A percentile compares a stretch with the other conserved stretches of the same genome.
phyloP scores from a whole-genome alignment of 2,329 filamentous ascomycete genomes.

The Colletotrichum scovillei region DNA sequence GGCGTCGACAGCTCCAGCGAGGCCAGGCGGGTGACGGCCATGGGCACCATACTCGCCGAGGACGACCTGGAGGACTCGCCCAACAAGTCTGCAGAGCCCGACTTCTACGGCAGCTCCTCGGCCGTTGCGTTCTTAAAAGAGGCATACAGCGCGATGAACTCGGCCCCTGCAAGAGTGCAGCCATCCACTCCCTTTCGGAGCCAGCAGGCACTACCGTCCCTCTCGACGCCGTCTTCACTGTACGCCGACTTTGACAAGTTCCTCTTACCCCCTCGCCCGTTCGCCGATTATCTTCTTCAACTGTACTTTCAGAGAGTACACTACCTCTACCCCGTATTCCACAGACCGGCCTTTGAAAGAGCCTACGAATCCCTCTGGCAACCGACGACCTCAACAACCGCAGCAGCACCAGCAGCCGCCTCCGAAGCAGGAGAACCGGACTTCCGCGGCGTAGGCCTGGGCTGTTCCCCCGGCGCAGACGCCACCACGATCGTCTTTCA shows the following conservation, averaged over 20 bases:
- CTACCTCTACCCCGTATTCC: conserved; percentile 57
- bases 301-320: conserved; percentile 52
- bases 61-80: conserved; percentile 40
- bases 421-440: not conserved
- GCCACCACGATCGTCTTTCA: conserved; percentile 52
- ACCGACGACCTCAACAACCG: conserved; percentile 14
- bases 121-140: conserved; percentile 53
- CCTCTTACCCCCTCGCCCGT: conserved; percentile 51
- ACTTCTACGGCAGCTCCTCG: conserved; percentile 53
- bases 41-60: conserved; percentile 50
- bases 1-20: not conserved
- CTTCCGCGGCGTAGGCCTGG: conserved; percentile 46
- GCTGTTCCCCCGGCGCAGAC: conserved; percentile 38
- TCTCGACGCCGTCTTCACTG: conserved; percentile 28
- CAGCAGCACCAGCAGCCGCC: not conserved
- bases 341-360: conserved; percentile 51
- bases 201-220: not conserved
- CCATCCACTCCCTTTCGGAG: not conserved
- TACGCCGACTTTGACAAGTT: conserved; percentile 42
- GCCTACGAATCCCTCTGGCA: conserved; percentile 54
- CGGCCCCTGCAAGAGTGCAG: conserved; percentile 6
- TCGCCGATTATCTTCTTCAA: conserved; percentile 54
- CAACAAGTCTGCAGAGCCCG: conserved; percentile 29
- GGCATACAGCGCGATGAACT: conserved; percentile 44
- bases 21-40: conserved; percentile 46